Conservation (phyloP, 257 asterid species). For the Solanum megistacrolobum region DNA sequence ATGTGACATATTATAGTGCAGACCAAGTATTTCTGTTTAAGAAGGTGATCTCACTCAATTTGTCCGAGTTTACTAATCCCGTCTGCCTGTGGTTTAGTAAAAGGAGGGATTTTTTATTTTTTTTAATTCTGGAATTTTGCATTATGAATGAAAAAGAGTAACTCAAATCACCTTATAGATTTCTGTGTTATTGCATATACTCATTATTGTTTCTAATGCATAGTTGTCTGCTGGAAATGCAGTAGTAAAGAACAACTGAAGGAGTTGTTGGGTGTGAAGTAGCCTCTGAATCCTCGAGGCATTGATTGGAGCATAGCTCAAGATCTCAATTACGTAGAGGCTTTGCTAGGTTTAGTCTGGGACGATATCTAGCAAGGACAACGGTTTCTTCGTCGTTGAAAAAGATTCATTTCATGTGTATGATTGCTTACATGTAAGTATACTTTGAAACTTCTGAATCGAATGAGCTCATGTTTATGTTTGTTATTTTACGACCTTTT, state of each 20-base stretch:
- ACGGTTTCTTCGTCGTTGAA: neutral
- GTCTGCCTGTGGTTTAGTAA: neutral
- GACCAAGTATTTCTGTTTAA: neutral
- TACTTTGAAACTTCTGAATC: neutral
- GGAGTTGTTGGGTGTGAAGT: neutral
- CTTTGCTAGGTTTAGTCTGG: neutral
- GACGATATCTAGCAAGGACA: neutral
- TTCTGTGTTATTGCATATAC: neutral
- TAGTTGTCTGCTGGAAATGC: neutral
- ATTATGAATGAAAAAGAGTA: neutral
- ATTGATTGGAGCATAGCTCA: neutral
- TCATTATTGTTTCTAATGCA: neutral
- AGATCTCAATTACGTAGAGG: neutral
- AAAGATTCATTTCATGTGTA: neutral
- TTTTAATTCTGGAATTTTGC: neutral
- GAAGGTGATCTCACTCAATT: neutral
- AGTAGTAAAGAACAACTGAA: constrained; percentile 7
- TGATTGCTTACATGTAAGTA: neutral
- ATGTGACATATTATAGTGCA: neutral
- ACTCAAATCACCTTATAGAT: neutral
- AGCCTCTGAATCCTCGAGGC: neutral
- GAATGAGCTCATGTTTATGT: neutral
- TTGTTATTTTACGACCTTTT: neutral
- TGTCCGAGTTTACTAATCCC: neutral
- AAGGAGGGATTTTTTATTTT: neutral